Percentiles rank a stretch among this genome's conserved stretches.
Evolutionary conservation across 345 rosid species (phyloP).

Genomic region (Gossypium bickii): DNA sequence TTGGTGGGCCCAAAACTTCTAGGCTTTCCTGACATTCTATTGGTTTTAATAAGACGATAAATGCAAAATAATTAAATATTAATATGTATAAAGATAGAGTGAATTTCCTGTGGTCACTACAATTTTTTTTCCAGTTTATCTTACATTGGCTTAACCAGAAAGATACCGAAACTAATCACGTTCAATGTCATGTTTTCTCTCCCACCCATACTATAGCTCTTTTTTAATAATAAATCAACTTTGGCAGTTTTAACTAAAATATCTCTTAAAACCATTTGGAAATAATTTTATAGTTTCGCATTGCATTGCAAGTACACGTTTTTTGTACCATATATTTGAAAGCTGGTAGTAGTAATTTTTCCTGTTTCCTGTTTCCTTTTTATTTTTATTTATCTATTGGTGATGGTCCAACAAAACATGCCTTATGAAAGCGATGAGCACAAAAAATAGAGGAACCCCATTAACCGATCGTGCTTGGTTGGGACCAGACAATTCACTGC

Average conservation of each 20-base stretch:
- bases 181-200: neutral
- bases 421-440: slow-evolving; percentile 5
- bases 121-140: neutral
- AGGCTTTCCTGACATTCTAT: slow-evolving; percentile 20
- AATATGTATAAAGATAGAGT: neutral
- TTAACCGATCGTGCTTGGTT: neutral
- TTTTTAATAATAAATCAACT: too few species aligned
- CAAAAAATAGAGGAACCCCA: neutral
- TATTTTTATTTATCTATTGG: neutral
- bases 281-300: neutral
- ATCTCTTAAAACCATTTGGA: neutral
- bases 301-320: neutral
- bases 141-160: neutral
- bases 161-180: neutral
- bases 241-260: neutral
- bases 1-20: slow-evolving; percentile 17
- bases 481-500: slow-evolving; percentile 9
- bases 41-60: neutral
- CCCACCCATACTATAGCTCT: neutral
- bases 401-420: neutral
- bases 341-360: neutral
- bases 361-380: neutral
- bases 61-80: too few species aligned
- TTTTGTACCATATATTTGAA: neutral
- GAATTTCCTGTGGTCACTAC: neutral